phyloP scores from a whole-genome alignment of 176 grass and related monocot genomes.

The Miscanthus lutarioriparius region DNA sequence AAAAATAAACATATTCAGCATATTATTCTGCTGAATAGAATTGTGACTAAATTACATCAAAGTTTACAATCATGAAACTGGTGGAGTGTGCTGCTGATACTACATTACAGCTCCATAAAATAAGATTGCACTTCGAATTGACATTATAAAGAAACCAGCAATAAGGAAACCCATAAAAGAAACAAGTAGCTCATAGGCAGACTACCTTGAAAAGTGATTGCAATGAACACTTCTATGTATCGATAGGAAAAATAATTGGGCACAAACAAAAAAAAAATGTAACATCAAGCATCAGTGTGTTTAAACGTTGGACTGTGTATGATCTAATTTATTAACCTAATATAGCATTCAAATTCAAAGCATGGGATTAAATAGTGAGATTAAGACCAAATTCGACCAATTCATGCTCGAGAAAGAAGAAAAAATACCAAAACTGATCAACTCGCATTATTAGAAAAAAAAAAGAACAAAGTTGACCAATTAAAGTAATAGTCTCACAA shows the following conservation, averaged over 20 bases:
- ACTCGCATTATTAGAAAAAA: background rate
- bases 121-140: background rate
- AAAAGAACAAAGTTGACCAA: background rate
- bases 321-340: background rate
- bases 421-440: background rate
- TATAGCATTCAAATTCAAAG: background rate
- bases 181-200: background rate
- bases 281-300: background rate
- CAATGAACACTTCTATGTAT: background rate
- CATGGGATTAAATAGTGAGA: background rate
- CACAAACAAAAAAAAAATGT: background rate
- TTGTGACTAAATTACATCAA: background rate
- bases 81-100: background rate
- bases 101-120: background rate
- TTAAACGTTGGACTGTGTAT: background rate
- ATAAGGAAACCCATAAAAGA: background rate
- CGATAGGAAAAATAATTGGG: background rate
- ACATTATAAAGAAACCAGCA: background rate
- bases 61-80: background rate
- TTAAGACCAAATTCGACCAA: background rate
- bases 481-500: background rate
- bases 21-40: background rate
- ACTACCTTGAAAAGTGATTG: background rate
- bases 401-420: background rate
- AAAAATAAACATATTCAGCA: slow-evolving; percentile 6